Conservation (phyloP, 2,329 filamentous ascomycete species). For the Microsporum audouinii region DNA sequence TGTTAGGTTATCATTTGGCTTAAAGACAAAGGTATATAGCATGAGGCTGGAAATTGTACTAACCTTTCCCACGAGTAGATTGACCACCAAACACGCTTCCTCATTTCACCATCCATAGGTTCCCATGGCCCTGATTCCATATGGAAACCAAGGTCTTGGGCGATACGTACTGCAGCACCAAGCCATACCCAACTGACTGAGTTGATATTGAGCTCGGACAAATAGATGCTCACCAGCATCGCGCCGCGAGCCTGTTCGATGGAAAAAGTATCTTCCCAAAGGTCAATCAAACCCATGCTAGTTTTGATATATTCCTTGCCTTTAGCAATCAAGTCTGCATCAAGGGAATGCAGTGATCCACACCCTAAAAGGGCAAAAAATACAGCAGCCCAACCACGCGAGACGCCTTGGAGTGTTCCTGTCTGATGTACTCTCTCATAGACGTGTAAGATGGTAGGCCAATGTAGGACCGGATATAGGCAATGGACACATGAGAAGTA, state of each 20-base stretch:
- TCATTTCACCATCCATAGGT: constrained; percentile 70
- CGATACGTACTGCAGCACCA: constrained; percentile 63
- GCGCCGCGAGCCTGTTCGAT: constrained; percentile 64
- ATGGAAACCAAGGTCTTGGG: constrained; percentile 75
- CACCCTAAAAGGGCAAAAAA: constrained; percentile 77
- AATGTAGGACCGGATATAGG: constrained; percentile 76
- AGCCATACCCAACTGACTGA: constrained; percentile 80
- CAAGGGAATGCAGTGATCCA: constrained; percentile 60
- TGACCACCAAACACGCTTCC: constrained; percentile 84
- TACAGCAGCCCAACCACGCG: constrained; percentile 62
- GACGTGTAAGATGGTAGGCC: constrained; percentile 66
- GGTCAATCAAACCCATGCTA: constrained; percentile 58
- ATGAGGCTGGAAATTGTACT: constrained; percentile 15
- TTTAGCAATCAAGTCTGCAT: constrained; percentile 45
- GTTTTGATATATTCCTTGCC: constrained; percentile 59
- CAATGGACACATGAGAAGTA: constrained; percentile 70
- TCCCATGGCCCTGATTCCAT: constrained; percentile 62
- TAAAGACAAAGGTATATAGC: neutral
- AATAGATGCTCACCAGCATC: constrained; percentile 63
- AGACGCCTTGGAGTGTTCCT: constrained; percentile 48
- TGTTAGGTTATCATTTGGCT: constrained; percentile 17
- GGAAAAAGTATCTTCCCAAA: constrained; percentile 67
- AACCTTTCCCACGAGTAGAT: constrained; percentile 81
- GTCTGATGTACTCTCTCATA: constrained; percentile 66
- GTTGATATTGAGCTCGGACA: constrained; percentile 76